Evolutionary conservation across 2,329 filamentous ascomycete species (phyloP).

Genomic region (Colletotrichum camelliae): DNA sequence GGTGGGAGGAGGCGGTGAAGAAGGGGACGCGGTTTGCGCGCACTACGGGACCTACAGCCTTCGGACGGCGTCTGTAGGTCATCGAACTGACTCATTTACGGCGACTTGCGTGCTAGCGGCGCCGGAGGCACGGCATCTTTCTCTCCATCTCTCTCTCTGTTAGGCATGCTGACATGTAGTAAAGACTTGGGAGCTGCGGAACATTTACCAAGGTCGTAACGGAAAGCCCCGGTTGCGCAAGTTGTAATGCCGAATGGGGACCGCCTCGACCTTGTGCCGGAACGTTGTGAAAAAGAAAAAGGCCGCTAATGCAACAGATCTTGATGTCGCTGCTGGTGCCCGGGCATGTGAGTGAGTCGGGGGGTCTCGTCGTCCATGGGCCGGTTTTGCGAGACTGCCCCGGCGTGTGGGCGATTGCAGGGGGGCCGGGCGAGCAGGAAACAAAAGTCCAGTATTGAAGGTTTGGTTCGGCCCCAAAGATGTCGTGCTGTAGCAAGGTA

Average conservation of each 20-base stretch:
- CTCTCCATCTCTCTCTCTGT: background rate
- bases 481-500: background rate
- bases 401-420: background rate
- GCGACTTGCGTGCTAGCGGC: constrained; percentile 8
- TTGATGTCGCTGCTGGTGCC: background rate
- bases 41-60: background rate
- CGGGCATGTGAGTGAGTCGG: background rate
- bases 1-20: constrained; percentile 13
- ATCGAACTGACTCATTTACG: constrained; percentile 16
- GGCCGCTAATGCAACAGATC: constrained; percentile 12
- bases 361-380: background rate
- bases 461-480: background rate
- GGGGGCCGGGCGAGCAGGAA: background rate
- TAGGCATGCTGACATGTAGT: background rate
- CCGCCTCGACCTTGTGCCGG: background rate
- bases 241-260: background rate
- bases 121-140: background rate
- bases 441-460: background rate
- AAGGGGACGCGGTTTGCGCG: background rate
- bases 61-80: background rate
- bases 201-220: background rate
- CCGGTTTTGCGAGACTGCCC: background rate
- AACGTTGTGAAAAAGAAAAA: background rate
- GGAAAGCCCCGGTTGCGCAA: background rate
- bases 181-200: background rate